phyloP scores from a whole-genome alignment of 2,329 filamentous ascomycete species.

The Aspergillus tubingensis region DNA sequence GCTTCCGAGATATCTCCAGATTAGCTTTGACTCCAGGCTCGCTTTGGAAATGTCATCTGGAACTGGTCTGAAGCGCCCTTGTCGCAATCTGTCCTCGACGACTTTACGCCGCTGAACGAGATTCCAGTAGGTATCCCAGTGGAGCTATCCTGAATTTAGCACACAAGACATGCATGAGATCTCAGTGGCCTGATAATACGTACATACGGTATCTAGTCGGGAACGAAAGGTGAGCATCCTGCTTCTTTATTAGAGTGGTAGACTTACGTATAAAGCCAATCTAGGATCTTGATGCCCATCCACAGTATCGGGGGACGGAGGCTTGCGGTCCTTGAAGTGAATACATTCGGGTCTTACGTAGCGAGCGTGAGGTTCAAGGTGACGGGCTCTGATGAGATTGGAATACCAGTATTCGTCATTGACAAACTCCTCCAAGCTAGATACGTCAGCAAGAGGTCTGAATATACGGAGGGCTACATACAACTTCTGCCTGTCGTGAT shows the following conservation, averaged over 20 bases:
- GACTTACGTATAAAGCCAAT: conserved; percentile 35
- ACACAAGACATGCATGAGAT: background rate
- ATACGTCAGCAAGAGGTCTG: background rate
- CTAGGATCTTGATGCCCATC: conserved; percentile 24
- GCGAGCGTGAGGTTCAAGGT: conserved; percentile 43
- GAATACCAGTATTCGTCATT: conserved; percentile 40
- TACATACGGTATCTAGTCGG: conserved; percentile 32
- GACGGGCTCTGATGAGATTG: conserved; percentile 39
- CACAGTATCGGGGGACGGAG: conserved; percentile 14
- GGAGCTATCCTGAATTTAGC: conserved; percentile 46
- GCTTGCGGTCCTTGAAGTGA: conserved; percentile 31
- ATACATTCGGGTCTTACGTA: conserved; percentile 41
- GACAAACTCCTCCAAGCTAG: conserved; percentile 40
- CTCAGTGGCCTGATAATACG: background rate
- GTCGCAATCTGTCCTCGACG: conserved; percentile 54
- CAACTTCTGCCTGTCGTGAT: conserved; percentile 29
- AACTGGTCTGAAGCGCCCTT: conserved; percentile 59
- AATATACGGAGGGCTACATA: conserved; percentile 5
- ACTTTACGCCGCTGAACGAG: conserved; percentile 59
- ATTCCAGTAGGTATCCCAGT: conserved; percentile 65
- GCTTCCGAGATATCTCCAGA: conserved; percentile 64
- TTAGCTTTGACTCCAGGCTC: conserved; percentile 59
- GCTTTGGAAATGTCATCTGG: conserved; percentile 57
- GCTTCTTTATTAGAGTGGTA: background rate
- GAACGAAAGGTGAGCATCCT: conserved; percentile 5